A percentile compares a stretch with the other conserved stretches of the same genome.
These are phyloP conservation scores for Pinus taeda DNA, from an alignment of 75 land plant species.

Conservation along the genomic window DNA sequence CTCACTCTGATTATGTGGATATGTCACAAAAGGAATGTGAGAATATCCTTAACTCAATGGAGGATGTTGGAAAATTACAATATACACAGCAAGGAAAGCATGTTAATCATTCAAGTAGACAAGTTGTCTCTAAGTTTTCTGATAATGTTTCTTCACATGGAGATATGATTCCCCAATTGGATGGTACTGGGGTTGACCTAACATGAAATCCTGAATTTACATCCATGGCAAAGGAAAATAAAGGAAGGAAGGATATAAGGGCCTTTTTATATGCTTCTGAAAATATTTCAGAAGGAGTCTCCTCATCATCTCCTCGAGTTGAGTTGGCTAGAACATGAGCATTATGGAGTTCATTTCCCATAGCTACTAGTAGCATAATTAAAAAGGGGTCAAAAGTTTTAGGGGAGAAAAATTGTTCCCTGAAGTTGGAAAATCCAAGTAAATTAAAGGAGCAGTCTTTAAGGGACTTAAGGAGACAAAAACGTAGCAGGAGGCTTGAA, in stretches of 20 bases:
- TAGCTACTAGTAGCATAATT: constrained; percentile 8
- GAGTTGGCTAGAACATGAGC: constrained; percentile 13
- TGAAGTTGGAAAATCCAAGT: constrained; percentile 7
- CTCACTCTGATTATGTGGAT: constrained; percentile 61
- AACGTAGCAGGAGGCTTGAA: constrained; percentile 26
- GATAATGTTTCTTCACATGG: constrained; percentile 16
- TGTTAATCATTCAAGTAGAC: background rate
- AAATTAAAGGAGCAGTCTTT: constrained; percentile 37
- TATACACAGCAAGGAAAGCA: background rate
- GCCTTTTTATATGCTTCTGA: constrained; percentile 2
- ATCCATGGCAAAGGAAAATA: constrained; percentile 12
- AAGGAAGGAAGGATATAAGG: constrained; percentile 5
- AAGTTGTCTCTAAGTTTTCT: background rate
- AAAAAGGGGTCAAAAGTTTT: background rate
- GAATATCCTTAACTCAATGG: constrained; percentile 82
- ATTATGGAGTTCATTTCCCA: constrained; percentile 48
- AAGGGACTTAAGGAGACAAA: constrained; percentile 86
- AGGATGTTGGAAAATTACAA: constrained; percentile 12
- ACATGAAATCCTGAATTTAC: constrained; percentile 17
- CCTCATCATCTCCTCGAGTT: constrained; percentile 4
- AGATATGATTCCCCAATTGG: constrained; percentile 49
- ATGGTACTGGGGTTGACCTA: constrained; percentile 58
- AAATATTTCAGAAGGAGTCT: background rate
- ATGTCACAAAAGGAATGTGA: constrained; percentile 85
- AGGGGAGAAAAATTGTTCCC: constrained; percentile 5